Percentiles rank a stretch among this genome's conserved stretches.
phyloP scores from a whole-genome alignment of 352 stramenopile species.

The Phytophthora brassicae region DNA sequence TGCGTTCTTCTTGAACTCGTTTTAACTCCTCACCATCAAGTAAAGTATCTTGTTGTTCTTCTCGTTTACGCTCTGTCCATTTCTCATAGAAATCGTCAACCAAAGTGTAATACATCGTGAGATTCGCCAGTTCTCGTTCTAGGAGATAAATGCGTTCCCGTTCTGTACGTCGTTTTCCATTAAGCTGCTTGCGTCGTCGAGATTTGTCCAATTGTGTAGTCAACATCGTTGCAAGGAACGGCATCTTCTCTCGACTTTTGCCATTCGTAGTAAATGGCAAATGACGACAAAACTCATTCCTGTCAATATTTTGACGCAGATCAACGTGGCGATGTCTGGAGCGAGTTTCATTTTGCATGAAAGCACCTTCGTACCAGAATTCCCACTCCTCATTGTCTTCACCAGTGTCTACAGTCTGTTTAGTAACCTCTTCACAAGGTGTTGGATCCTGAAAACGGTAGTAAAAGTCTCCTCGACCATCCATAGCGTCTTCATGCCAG shows the following conservation, averaged over 20 bases:
- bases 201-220: conserved; percentile 42
- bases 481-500: conserved; percentile 66
- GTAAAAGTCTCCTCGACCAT: conserved; percentile 61
- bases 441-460: conserved; percentile 25
- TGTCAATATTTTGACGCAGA: conserved; percentile 25
- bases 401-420: not conserved
- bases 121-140: conserved; percentile 45
- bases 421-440: not conserved
- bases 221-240: conserved; percentile 47
- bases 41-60: conserved; percentile 34
- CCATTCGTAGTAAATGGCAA: conserved; percentile 69
- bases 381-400: conserved; percentile 39
- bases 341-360: conserved; percentile 58
- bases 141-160: conserved; percentile 51
- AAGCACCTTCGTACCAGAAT: conserved; percentile 78
- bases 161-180: conserved; percentile 34
- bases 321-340: conserved; percentile 59
- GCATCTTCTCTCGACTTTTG: conserved; percentile 63
- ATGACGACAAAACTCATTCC: conserved; percentile 22
- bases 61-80: conserved; percentile 46
- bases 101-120: conserved; percentile 57
- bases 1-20: conserved; percentile 38
- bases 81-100: conserved; percentile 71
- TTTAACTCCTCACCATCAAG: conserved; percentile 32
- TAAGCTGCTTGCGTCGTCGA: conserved; percentile 36